Percentiles rank a stretch among this genome's conserved stretches.
Evolutionary conservation across 1,284 basidiomycete species (phyloP).

Genomic region (Stereum hirsutum): DNA sequence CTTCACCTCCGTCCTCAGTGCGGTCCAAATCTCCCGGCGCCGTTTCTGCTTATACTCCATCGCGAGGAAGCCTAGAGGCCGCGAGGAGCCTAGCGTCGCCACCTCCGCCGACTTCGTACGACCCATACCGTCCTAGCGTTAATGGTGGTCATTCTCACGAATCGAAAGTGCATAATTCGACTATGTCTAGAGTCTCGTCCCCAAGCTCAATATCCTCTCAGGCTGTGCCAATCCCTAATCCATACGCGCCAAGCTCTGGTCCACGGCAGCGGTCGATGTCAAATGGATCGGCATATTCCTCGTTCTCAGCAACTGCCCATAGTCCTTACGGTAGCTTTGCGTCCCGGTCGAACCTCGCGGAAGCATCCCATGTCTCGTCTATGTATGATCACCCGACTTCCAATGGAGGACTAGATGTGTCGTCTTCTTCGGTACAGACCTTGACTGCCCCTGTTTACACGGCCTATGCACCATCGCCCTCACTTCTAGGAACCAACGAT

Average conservation of each 20-base stretch:
- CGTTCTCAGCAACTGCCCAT: conserved; percentile 21
- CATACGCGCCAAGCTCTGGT: conserved; percentile 16
- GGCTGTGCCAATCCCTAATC: conserved; percentile 11
- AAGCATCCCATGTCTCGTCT: background rate
- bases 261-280: conserved; percentile 36
- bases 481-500: conserved; percentile 75
- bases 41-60: background rate
- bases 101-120: conserved; percentile 7
- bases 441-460: conserved; percentile 31
- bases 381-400: too few species aligned
- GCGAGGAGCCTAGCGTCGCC: background rate
- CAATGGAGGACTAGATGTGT: too few species aligned
- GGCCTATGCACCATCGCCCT: conserved; percentile 68
- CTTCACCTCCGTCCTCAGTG: background rate
- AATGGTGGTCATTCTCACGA: conserved; percentile 3
- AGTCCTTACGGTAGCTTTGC: conserved; percentile 35
- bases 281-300: conserved; percentile 38
- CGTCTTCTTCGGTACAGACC: conserved; percentile 5
- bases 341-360: conserved; percentile 2
- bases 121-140: conserved; percentile 1
- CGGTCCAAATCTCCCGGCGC: conserved; percentile 1
- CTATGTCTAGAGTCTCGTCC: conserved; percentile 12
- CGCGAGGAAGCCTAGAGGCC: background rate
- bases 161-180: background rate
- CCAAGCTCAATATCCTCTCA: conserved; percentile 17